Evolutionary conservation across 495 filamentous ascomycete species (phyloP), one percentile per base, ranked within the genome.

Genomic region (Tuber borchii): DNA sequence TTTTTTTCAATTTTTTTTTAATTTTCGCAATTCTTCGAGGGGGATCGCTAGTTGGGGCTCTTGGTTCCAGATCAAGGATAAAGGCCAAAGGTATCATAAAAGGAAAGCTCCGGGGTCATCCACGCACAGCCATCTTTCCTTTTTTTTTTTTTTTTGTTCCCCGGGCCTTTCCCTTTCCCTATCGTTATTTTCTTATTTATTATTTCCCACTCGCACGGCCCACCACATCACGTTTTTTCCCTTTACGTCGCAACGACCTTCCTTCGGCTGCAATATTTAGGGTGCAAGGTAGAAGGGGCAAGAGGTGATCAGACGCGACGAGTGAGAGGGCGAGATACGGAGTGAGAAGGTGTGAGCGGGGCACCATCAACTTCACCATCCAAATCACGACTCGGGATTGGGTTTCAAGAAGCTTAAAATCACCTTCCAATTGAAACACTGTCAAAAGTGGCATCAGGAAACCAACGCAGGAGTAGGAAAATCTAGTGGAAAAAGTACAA

Each of bases 11-110:
- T 70, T 70, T 71, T 37, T 37, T 37, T 37, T 48, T 42, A 31
- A 79, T 70, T 70, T 71, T 61, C 22, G 73, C 40, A 75, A 77
- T 68, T 45, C 46, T 76, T 77, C 56, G 31, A 65, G 56, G 56
- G 26, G 56, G 79, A 82, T 75, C 72, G 75, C 56, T 73, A 69
- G 69, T 51, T 80, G 71, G 75, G 61, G 76, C 44, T 76, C 69
- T 70, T 72, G 75, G 75, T 80, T 75, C 73, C 78, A 43, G 78
- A 75, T 79, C 74, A 78, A 76, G 78, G 71, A 56, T n/a, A n/a
- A 65, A 31, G n/a, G 56, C 56, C 56, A 65, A 65, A 65, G 26
- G n/a, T 65, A 65, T 31, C 72, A 77, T 72, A 77, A 72, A 75
- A 80, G 76, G 72, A 75, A 76, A 73, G 51, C 51, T 40, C 73